phyloP scores from a whole-genome alignment of 2,329 filamentous ascomycete species.

The Diaporthe ilicicola region DNA sequence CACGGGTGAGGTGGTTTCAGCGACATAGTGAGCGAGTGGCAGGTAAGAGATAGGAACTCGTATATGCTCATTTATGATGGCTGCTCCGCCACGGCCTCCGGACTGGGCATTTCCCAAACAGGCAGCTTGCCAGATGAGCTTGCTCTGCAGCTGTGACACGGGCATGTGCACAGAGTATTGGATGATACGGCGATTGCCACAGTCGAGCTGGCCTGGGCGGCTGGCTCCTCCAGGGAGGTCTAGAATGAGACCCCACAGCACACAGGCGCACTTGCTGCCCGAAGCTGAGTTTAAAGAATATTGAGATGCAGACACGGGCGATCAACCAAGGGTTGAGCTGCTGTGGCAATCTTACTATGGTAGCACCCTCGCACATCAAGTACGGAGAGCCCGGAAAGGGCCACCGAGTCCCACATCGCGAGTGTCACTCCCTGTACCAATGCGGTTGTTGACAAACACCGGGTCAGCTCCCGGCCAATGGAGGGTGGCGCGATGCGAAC shows the following conservation, averaged over 20 bases:
- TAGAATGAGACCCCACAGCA: slow-evolving; percentile 16
- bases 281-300: slow-evolving; percentile 3
- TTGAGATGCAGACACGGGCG: slow-evolving; percentile 2
- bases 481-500: neutral
- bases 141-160: neutral
- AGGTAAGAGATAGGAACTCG: neutral
- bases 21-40: neutral
- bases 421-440: neutral
- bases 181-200: slow-evolving; percentile 15
- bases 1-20: slow-evolving; percentile 5
- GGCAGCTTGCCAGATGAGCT: neutral
- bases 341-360: neutral
- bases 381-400: slow-evolving; percentile 9
- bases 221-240: neutral
- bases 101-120: slow-evolving; percentile 17
- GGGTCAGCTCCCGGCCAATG: neutral
- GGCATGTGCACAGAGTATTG: neutral
- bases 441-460: slow-evolving; percentile 9
- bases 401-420: slow-evolving; percentile 12
- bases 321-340: neutral
- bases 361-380: neutral
- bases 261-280: slow-evolving; percentile 15
- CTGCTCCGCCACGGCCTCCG: neutral
- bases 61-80: neutral
- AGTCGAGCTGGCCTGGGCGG: neutral